Evolutionary conservation across 805 yeast species (phyloP), one percentile per base, ranked within the genome.

Genomic region (Teunomyces pallodes): DNA sequence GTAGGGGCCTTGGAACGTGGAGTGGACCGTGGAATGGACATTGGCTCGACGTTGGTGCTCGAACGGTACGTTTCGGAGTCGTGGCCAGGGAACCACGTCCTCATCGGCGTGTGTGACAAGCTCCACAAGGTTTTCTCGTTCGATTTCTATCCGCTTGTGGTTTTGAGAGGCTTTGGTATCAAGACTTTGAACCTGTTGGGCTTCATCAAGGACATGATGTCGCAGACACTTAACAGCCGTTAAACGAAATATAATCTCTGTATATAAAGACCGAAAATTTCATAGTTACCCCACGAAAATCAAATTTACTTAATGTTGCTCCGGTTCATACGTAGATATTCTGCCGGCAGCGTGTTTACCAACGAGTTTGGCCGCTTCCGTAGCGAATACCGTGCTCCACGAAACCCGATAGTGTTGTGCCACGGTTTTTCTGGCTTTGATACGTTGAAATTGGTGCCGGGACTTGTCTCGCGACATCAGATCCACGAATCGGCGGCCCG

Each of bases 381-480:
- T 51, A 66, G 73, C 7, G 52, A 69, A 28, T 86, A 84, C 58
- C 58, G 64, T 9, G 76, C 85, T 4, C 90, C 95, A 0, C 79
- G 79, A 54, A 71, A 76, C 57, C 96, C 96, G 0, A 80, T 90
- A 1, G 86, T 90, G 0, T 65, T 90, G 26, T 90, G 96, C 57
- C 97, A 90, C 69, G 97, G 97, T 0, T 75, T 90, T 20, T 81
- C 88, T 0, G 97, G 97, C 1, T 90, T 88, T 56, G 95, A 87
- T 56, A 74, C 62, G 44, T 48, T 72, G 38, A 48, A 57, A 1
- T 49, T 67, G 36, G 24, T 62, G 12, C 63, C 62, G 5, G 49
- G 54, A 33, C 57, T 49, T 28, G 27, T 38, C 12, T 46, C 51
- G 50, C n/a, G n/a, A 10, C 29, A 7, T 5, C 41, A 24, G 41